Evolutionary conservation across 1,139 yeast species (phyloP), one percentile per base, ranked within the genome.

Genomic region (Candida tropicalis): DNA sequence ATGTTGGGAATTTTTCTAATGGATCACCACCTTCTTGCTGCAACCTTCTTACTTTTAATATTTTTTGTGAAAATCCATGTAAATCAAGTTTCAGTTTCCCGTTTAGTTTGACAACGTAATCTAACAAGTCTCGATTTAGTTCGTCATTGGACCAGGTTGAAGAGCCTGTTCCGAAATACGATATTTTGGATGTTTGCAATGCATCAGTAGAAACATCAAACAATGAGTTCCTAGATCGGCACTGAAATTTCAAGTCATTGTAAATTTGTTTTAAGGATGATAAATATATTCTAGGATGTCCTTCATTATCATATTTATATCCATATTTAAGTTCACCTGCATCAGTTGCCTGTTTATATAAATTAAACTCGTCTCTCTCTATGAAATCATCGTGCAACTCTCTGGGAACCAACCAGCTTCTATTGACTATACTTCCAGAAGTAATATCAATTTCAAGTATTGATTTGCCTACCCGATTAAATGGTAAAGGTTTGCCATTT

Each of bases 361-460:
- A 9, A 4, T 42, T 20, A 36, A 45, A 51, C 38, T 47, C 43
- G 2, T 28, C 31, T 15, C 48, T 28, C 46, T 79, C 83, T 3
- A 60, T 43, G 41, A 82, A 77, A 39, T 72, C 70, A 43, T 72
- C 63, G 54, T 84, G 91, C 1, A 79, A 50, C 29, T 75, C 64
- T 26, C 82, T 59, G 43, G 75, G 75, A 1, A 54, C 38, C 2
- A 87, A 40, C 1, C 64, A 64, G 1, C 56, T 43, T 23, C 91
- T 63, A 57, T 90, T 90, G 5, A 65, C 37, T 15, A 90, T 84
- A 57, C 73, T 64, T 29, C 68, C 74, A 0, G 91, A 81, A 11
- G 73, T 59, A 1, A 84, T 65, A 59, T 90, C 97, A 7, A 88
- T 56, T 59, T 90, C 97, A 7, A 90, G 56, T 15, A 82, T 64